Conservation (phyloP, 1,284 basidiomycete genomes). For the Mixia osmundae region DNA sequence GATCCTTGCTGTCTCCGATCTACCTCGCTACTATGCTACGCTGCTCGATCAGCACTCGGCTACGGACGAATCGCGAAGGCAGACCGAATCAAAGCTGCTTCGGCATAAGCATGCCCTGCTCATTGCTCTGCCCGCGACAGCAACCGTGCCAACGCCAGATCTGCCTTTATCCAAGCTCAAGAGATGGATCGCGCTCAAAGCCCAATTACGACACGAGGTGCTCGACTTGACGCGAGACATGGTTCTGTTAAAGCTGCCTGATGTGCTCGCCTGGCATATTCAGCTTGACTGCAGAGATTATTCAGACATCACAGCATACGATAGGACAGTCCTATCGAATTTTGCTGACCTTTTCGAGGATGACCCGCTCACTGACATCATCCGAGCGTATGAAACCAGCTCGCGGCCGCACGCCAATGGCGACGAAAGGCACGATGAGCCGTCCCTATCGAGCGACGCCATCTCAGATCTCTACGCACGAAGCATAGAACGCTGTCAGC, state of each 20-base stretch:
- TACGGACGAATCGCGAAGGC: slow-evolving; percentile 41
- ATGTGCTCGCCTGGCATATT: slow-evolving; percentile 54
- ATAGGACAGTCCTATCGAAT: neutral
- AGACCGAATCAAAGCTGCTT: slow-evolving; percentile 45
- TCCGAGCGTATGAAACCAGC: too few species aligned
- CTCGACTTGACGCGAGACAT: slow-evolving; percentile 44
- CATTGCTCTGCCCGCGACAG: slow-evolving; percentile 29
- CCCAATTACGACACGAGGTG: slow-evolving; percentile 33
- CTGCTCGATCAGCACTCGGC: slow-evolving; percentile 51
- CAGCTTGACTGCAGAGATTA: slow-evolving; percentile 39
- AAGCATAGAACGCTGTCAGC: too few species aligned
- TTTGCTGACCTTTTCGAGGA: slow-evolving; percentile 4
- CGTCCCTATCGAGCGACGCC: too few species aligned
- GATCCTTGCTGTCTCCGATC: slow-evolving; percentile 15
- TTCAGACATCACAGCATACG: neutral
- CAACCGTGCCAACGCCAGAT: slow-evolving; percentile 22
- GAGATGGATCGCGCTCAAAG: slow-evolving; percentile 28
- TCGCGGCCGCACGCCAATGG: too few species aligned
- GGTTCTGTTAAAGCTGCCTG: slow-evolving; percentile 44
- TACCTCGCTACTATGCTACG: slow-evolving; percentile 33
- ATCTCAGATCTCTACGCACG: too few species aligned
- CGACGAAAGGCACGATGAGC: too few species aligned
- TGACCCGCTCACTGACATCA: slow-evolving; percentile 5
- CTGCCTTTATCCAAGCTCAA: slow-evolving; percentile 16
- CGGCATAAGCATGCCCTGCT: slow-evolving; percentile 36